Evolutionary conservation across 345 rosid species (phyloP).

Genomic region (Lumnitzera littorea): DNA sequence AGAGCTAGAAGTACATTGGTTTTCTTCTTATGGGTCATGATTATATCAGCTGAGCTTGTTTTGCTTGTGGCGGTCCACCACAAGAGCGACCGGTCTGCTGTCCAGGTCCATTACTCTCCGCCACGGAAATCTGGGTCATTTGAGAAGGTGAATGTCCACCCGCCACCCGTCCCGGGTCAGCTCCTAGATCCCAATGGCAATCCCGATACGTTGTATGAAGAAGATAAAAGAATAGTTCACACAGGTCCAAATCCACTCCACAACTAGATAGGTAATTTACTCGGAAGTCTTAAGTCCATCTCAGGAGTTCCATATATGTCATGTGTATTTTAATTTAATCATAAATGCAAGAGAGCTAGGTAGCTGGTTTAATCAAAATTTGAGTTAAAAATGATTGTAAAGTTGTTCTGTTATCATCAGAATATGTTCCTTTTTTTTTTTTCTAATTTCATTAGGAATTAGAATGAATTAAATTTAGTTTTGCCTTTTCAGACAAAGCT

Average conservation of each 20-base stretch:
- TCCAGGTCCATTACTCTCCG: conserved; percentile 29
- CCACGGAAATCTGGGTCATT: conserved; percentile 1
- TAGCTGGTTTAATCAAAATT: no score
- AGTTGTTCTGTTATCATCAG: no score
- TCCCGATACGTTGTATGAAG: conserved; percentile 42
- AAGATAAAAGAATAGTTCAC: conserved; percentile 73
- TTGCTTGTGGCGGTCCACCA: conserved; percentile 29
- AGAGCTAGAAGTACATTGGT: conserved; percentile 17
- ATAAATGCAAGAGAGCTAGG: no score
- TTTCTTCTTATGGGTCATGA: conserved; percentile 38
- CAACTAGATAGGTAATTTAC: conserved; percentile 32
- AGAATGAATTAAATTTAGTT: no score
- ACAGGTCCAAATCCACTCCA: conserved; percentile 97
- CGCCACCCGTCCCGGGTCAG: neutral
- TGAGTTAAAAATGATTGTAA: no score
- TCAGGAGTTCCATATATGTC: no score
- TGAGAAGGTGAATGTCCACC: neutral
- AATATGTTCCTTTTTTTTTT: no score
- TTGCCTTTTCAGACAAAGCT: no score
- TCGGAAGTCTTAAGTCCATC: no score
- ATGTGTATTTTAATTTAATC: no score
- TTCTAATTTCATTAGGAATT: no score
- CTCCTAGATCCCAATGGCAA: conserved; percentile 21
- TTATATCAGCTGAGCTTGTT: conserved; percentile 33
- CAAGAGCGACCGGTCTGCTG: conserved; percentile 22